Conservation (phyloP, 306 rosid species). For the Dalbergia cochinchinensis region DNA sequence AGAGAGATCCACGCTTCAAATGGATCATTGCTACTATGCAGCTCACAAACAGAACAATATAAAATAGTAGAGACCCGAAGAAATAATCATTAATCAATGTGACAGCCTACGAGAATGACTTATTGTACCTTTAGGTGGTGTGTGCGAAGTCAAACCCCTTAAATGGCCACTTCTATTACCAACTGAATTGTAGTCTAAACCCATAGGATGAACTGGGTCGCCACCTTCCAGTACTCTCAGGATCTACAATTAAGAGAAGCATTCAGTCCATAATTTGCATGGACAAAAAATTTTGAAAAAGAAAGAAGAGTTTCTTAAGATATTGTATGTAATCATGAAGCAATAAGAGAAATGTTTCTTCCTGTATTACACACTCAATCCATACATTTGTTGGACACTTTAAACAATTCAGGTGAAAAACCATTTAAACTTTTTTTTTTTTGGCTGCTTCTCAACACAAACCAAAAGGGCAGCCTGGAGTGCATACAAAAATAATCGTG, state of each 20-base stretch:
- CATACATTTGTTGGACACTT: no score
- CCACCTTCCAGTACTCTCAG: constrained; percentile 95
- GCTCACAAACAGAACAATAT: constrained; percentile 33
- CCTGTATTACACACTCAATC: no score
- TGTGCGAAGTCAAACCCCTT: constrained; percentile 62
- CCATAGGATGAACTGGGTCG: constrained; percentile 65
- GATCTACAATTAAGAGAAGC: constrained; percentile 54
- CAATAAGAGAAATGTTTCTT: neutral
- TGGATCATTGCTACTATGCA: neutral
- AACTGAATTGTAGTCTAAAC: constrained; percentile 67
- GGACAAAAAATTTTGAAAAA: neutral
- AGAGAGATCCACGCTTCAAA: constrained; percentile 27
- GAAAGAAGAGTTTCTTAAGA: neutral
- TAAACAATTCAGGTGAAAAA: no score
- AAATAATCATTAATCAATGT: constrained; percentile 73
- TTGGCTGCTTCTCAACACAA: no score
- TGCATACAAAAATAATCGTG: no score
- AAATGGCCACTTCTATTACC: constrained; percentile 86
- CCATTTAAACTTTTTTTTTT: no score
- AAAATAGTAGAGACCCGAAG: neutral
- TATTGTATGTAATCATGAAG: constrained; percentile 2
- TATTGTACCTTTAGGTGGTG: constrained; percentile 57
- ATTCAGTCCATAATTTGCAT: constrained; percentile 10
- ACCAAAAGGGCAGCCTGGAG: no score
- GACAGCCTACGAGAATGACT: constrained; percentile 84